A percentile compares a stretch with the other conserved stretches of the same genome.
These are phyloP conservation scores for Gentiana macrophylla DNA, from an alignment of 257 asterid genomes.

Conservation along the genomic window DNA sequence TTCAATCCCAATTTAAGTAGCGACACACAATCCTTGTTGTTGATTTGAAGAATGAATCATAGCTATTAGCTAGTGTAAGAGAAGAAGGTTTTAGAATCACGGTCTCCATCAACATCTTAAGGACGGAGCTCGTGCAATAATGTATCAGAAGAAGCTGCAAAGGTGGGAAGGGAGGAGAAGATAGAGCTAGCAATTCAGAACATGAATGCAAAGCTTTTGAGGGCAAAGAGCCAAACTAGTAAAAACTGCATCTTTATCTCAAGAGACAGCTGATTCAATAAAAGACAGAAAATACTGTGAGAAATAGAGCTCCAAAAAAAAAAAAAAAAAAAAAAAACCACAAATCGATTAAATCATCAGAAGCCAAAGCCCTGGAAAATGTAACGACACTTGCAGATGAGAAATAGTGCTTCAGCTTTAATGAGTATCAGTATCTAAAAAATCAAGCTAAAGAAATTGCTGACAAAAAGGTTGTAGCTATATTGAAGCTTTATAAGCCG, in stretches of 20 bases:
- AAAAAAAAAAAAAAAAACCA: constrained; percentile 46
- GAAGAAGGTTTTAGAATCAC: constrained; percentile 57
- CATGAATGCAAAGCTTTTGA: constrained; percentile 53
- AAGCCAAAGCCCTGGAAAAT: constrained; percentile 51
- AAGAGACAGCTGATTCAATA: constrained; percentile 43
- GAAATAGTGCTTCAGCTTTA: constrained; percentile 50
- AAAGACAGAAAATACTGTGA: constrained; percentile 36
- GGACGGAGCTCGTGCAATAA: constrained; percentile 46
- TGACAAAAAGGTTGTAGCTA: constrained; percentile 58
- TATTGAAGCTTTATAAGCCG: constrained; percentile 69
- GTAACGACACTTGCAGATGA: constrained; percentile 40
- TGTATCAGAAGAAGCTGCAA: constrained; percentile 39
- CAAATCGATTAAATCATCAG: constrained; percentile 49
- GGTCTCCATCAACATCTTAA: constrained; percentile 64
- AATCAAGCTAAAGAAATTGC: constrained; percentile 31
- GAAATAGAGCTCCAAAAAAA: constrained; percentile 25
- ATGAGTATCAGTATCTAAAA: constrained; percentile 67
- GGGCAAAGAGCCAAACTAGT: constrained; percentile 53
- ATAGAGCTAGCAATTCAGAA: constrained; percentile 43
- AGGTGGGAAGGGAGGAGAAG: constrained; percentile 38
- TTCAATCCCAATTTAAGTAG: too few species aligned
- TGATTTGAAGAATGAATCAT: too few species aligned
- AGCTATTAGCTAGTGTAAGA: constrained; percentile 23
- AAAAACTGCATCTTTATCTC: constrained; percentile 41
- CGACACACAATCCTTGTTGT: too few species aligned